Base-by-base conservation (phyloP, 1,139 yeast genomes). In the Hansenula anomala region DNA sequence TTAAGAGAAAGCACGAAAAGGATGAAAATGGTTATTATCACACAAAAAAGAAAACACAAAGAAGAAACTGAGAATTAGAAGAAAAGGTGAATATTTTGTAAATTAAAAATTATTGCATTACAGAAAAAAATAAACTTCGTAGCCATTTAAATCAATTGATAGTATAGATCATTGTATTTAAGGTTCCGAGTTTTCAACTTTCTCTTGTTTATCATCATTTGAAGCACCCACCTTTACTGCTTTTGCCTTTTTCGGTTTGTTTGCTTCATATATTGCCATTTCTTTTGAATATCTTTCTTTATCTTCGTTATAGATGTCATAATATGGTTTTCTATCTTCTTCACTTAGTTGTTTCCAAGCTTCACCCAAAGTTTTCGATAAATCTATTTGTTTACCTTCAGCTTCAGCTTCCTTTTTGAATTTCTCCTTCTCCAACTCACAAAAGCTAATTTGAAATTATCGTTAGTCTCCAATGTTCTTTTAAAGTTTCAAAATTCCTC, bases 391-490 rank as follows among this genome's bases (percentile, higher is more conserved):
- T 30, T 69, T 71, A 1, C 80, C 82, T 36, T 61, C 62, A 20
- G 57, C 58, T 38, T 71, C 78, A 42, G 73, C 64, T 44, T 80
- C 78, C 39, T 70, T 71, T 48, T 76, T 78, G 35, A 87, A 74
- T 39, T 75, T 69, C 38, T 86, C 96, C 60, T 87, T 85, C 55
- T 87, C 94, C 64, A 77, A 66, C 45, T 89, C 97, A 63, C 97
- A 89, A 57, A 85, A 89, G 39, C 44, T 46, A 28, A 26, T 29
- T 37, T 9, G 12, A 14, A 3, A 10, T 8, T 15, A 33, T 28
- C 30, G 38, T 30, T 42, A 18, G 44, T 37, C 12, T 13, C 18
- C 16, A 7, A 26, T 8, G 28, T 26, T 4, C 6, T 25, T 25
- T 14, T n/a, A 14, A 25, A 25, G 15, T n/a, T n/a, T n/a, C n/a